phyloP scores from a whole-genome alignment of 192 early-diverging fungal genomes.

The Linnemannia schmuckeri region DNA sequence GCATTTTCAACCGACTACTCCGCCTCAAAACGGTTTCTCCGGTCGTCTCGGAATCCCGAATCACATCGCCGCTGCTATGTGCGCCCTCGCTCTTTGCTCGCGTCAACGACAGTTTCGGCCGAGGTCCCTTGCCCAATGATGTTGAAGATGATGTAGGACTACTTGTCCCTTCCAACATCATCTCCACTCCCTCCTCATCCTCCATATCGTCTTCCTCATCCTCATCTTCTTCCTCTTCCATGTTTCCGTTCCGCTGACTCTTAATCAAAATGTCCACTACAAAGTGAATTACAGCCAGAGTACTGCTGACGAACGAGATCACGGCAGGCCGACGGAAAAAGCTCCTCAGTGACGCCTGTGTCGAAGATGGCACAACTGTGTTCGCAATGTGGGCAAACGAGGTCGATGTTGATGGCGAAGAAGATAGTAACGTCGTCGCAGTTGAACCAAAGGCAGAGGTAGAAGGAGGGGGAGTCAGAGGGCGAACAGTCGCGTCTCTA shows the following conservation, averaged over 20 bases:
- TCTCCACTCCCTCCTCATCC: background rate
- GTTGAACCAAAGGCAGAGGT: background rate
- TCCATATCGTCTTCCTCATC: background rate
- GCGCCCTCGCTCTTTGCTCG: background rate
- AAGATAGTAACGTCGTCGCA: background rate
- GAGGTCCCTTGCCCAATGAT: background rate
- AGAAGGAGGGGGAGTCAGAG: conserved; percentile 5
- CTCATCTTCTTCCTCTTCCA: conserved; percentile 26
- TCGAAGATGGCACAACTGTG: conserved; percentile 43
- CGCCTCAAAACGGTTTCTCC: conserved; percentile 1
- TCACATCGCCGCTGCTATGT: background rate
- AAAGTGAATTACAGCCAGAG: conserved; percentile 54
- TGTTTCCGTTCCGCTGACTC: conserved; percentile 59
- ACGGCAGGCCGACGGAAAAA: conserved; percentile 52
- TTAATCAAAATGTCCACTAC: conserved; percentile 58
- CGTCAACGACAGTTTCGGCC: background rate
- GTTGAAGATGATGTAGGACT: background rate
- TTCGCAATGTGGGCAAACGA: conserved; percentile 43
- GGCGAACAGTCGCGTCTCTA: conserved; percentile 72
- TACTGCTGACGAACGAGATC: conserved; percentile 51
- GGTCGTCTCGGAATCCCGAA: background rate
- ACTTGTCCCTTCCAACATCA: background rate
- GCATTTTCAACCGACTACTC: conserved; percentile 5
- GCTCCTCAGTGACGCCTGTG: conserved; percentile 28
- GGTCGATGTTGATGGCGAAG: conserved; percentile 10